Evolutionary conservation across 1,284 basidiomycete genomes (phyloP), one percentile per base, ranked within the genome.

Genomic region (Xerocomus nothofagi): DNA sequence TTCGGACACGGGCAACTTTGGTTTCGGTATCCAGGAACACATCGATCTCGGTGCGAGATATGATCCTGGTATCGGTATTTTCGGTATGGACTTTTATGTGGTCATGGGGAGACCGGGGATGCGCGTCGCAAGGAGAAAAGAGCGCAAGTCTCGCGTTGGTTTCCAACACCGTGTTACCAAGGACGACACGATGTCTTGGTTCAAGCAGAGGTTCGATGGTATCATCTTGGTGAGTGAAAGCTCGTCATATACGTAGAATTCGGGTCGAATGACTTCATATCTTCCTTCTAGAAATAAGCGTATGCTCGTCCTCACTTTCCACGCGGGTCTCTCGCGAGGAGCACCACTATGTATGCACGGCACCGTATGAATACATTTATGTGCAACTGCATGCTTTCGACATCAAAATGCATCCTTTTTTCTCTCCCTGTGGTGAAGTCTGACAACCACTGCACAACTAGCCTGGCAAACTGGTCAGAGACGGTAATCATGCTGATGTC

Each of bases 1-100:
- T 80, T 95, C 93, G 65, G 90, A 93, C 73, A 97, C 92, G 55
- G 94, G 94, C 57, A 97, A 98, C 88, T 98, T 98, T 73, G 94
- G 94, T 63, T 98, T 97, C 75, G 94, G 94, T 74, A 92, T 96
- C 69, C 90, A 94, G 74, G 94, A 98, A 79, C 96, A 99, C 80
- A 99, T 99, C 73, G 96, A 99, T 78, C 79, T 99, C 58, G 96
- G 96, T 71, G 95, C 97, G 70, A 89, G 95, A 70, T 98, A 98
- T 78, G 94, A 98, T 74, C 94, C 94, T 55, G 81, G 82, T 71
- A 97, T 97, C 68, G 94, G 93, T 84, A 96, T 97, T 73, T 96
- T 96, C 71, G 93, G 93, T 63, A 95, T 95, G 93, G 93, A 97
- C 77, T 96, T 97, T 79, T 96, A 89, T 74, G 91, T 96, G 61